A percentile compares a stretch with the other conserved stretches of the same genome.
phyloP scores from a whole-genome alignment of 495 filamentous ascomycete genomes.

The Aspergillus egyptiacus region DNA sequence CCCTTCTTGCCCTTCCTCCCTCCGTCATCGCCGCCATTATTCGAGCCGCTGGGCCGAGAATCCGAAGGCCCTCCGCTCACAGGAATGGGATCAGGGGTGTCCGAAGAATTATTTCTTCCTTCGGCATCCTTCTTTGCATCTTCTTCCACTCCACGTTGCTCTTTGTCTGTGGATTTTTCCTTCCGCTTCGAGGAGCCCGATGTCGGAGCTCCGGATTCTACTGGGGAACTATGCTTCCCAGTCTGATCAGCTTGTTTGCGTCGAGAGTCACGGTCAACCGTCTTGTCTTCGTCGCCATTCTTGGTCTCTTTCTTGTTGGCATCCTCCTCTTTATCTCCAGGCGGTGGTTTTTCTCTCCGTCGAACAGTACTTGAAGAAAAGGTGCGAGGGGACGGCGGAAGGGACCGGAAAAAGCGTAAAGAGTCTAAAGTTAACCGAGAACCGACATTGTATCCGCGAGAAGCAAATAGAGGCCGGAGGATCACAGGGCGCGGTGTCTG shows the following conservation, averaged over 20 bases:
- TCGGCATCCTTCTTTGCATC: constrained; percentile 41
- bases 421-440: constrained; percentile 29
- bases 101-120: constrained; percentile 35
- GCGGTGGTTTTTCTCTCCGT: constrained; percentile 40
- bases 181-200: constrained; percentile 32
- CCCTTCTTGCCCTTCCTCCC: constrained; percentile 58
- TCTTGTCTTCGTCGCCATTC: constrained; percentile 30
- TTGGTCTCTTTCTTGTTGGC: constrained; percentile 29
- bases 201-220: constrained; percentile 28
- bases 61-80: constrained; percentile 34
- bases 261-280: constrained; percentile 29
- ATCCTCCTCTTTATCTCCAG: constrained; percentile 36
- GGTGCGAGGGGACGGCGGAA: constrained; percentile 30
- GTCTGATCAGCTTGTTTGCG: constrained; percentile 33
- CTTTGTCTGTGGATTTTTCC: constrained; percentile 35
- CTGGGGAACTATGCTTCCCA: constrained; percentile 25
- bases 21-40: constrained; percentile 43
- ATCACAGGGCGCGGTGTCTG: constrained; percentile 38
- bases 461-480: constrained; percentile 27
- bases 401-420: constrained; percentile 23
- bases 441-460: constrained; percentile 37
- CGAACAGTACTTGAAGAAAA: constrained; percentile 40
- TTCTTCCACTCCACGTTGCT: constrained; percentile 36
- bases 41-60: constrained; percentile 45
- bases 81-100: constrained; percentile 46